Evolutionary conservation across 108 stramenopile genomes (phyloP).

Genomic region (Skeletonema marinoi): DNA sequence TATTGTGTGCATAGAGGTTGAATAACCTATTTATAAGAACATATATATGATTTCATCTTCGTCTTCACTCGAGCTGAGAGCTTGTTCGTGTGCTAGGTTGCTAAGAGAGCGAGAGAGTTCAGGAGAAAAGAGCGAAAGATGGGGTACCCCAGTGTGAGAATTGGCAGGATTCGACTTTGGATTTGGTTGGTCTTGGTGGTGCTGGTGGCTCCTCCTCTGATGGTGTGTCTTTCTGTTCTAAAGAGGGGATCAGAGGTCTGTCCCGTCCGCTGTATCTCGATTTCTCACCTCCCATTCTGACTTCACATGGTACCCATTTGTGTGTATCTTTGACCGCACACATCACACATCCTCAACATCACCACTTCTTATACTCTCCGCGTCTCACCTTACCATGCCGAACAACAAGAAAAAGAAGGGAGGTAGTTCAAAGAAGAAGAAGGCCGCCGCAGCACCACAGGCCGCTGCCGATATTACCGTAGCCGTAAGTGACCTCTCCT

Average conservation of each 20-base stretch:
- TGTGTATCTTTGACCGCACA: no score
- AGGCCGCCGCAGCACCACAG: background rate
- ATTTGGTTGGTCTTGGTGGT: conserved; percentile 1
- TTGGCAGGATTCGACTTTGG: conserved; percentile 47
- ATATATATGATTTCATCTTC: background rate
- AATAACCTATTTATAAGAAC: background rate
- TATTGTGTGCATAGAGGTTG: background rate
- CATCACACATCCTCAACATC: no score
- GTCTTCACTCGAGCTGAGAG: background rate
- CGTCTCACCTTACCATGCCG: no score
- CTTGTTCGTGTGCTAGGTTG: no score
- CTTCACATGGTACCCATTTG: no score
- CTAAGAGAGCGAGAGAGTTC: no score
- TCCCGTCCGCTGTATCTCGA: no score
- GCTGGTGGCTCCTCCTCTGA: background rate
- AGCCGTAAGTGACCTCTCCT: background rate
- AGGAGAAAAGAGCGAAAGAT: conserved; percentile 26
- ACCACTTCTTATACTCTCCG: no score
- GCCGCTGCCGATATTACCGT: background rate
- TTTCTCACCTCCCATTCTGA: no score
- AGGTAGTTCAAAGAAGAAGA: no score
- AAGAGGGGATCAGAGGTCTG: no score
- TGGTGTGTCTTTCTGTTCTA: background rate
- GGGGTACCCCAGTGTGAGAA: conserved; percentile 48
- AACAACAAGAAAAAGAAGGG: no score